Conservation (phyloP, 305 asterid genomes). For the Plantago lanceolata region DNA sequence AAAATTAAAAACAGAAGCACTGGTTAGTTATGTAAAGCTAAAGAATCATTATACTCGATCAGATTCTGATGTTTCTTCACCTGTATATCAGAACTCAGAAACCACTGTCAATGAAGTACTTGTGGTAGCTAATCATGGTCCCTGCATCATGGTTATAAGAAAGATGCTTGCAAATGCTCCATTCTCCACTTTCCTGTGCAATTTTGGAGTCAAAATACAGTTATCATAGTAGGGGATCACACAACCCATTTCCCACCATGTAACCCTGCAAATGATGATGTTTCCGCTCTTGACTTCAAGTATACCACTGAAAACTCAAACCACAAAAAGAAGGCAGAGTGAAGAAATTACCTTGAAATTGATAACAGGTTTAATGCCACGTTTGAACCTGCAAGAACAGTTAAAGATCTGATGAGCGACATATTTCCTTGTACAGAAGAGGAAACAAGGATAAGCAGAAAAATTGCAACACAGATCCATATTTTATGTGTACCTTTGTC, state of each 20-base stretch:
- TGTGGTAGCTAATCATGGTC: slow-evolving; percentile 55
- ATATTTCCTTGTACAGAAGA: neutral
- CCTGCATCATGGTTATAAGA: slow-evolving; percentile 38
- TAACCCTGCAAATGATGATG: slow-evolving; percentile 40
- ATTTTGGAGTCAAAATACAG: neutral
- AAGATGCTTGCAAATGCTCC: slow-evolving; percentile 37
- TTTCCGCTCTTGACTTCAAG: slow-evolving; percentile 1
- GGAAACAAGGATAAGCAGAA: neutral
- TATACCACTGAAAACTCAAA: neutral
- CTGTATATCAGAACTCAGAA: slow-evolving; percentile 52
- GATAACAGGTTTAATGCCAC: slow-evolving; percentile 38
- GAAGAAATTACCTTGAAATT: slow-evolving; percentile 38
- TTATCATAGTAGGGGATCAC: slow-evolving; percentile 35
- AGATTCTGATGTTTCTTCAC: slow-evolving; percentile 28
- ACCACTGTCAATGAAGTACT: slow-evolving; percentile 39
- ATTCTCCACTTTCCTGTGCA: slow-evolving; percentile 40
- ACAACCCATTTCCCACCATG: slow-evolving; percentile 54
- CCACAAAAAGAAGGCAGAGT: neutral
- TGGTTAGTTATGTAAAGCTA: neutral
- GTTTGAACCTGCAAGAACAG: slow-evolving; percentile 32
- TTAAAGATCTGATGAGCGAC: neutral
- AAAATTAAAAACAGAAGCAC: no score
- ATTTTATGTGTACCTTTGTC: slow-evolving; percentile 33
- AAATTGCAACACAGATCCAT: neutral
- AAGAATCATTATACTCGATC: neutral